Evolutionary conservation across 768 basidiomycete species (phyloP).

Genomic region (Jaapia argillacea): DNA sequence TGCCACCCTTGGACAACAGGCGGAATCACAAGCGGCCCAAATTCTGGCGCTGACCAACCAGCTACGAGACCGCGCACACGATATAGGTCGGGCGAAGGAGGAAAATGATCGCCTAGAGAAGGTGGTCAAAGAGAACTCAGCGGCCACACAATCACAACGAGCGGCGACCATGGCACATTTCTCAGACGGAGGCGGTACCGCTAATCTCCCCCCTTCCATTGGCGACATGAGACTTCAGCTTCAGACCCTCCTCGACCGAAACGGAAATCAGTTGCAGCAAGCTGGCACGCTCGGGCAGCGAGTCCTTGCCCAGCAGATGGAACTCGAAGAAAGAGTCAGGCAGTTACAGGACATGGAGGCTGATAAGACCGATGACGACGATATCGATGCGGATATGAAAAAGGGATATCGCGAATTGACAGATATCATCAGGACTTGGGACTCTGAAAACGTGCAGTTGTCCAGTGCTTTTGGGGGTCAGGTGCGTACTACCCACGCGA

Average conservation of each 20-base stretch:
- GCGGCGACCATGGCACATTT: neutral
- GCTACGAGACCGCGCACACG: too few species aligned
- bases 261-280: conserved; percentile 87
- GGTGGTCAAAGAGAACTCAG: too few species aligned
- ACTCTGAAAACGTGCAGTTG: conserved; percentile 67
- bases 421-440: conserved; percentile 69
- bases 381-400: conserved; percentile 55
- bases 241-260: conserved; percentile 65
- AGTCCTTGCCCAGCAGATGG: conserved; percentile 87
- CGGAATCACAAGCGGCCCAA: too few species aligned
- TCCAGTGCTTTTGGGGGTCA: conserved; percentile 58
- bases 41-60: too few species aligned
- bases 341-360: conserved; percentile 67
- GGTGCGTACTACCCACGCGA: conserved; percentile 40
- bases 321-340: conserved; percentile 81
- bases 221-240: conserved; percentile 18
- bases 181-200: neutral
- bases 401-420: conserved; percentile 70
- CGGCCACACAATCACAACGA: too few species aligned
- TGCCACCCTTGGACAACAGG: too few species aligned
- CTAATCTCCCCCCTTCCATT: too few species aligned
- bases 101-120: too few species aligned
- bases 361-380: conserved; percentile 54
- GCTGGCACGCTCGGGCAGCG: conserved; percentile 91
- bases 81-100: too few species aligned